These are phyloP conservation scores for Tulasnella sp. DNA, from an alignment of 768 basidiomycete genomes.

Conservation along the genomic window DNA sequence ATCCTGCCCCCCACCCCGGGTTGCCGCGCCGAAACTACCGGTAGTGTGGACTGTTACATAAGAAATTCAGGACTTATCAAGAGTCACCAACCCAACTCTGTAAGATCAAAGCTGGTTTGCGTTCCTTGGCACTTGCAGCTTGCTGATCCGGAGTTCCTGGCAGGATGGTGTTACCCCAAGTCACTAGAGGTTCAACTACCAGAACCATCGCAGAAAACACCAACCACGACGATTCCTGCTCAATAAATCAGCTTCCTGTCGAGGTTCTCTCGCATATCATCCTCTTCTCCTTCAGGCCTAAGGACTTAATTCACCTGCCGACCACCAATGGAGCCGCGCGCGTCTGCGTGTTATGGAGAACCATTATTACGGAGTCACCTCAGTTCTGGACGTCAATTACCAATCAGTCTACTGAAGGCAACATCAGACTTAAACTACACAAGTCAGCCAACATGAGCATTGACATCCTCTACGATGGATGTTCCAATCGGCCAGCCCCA, in stretches of 20 bases:
- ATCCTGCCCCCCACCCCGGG: not conserved
- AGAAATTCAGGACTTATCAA: not conserved
- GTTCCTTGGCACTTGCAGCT: not conserved
- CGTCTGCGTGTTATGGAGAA: not conserved
- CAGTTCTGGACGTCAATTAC: not conserved
- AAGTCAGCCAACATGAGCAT: not conserved
- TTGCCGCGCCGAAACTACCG: not conserved
- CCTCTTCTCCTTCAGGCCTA: not conserved
- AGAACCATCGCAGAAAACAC: not conserved
- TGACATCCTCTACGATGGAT: not conserved
- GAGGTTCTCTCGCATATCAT: no score
- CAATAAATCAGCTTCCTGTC: not conserved
- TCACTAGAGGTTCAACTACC: not conserved
- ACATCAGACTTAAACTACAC: not conserved
- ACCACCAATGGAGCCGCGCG: not conserved
- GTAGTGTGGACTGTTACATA: not conserved
- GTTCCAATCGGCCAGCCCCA: not conserved
- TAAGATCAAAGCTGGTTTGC: not conserved
- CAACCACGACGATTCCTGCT: not conserved
- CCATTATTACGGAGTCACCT: not conserved
- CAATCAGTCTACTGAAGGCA: not conserved
- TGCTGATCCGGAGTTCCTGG: not conserved
- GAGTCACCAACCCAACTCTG: no score
- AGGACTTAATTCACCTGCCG: not conserved
- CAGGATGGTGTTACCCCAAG: not conserved